Percentiles rank a stretch among this genome's conserved stretches.
phyloP scores from a whole-genome alignment of 2,329 filamentous ascomycete genomes.

The Pseudohalonectria lignicola region DNA sequence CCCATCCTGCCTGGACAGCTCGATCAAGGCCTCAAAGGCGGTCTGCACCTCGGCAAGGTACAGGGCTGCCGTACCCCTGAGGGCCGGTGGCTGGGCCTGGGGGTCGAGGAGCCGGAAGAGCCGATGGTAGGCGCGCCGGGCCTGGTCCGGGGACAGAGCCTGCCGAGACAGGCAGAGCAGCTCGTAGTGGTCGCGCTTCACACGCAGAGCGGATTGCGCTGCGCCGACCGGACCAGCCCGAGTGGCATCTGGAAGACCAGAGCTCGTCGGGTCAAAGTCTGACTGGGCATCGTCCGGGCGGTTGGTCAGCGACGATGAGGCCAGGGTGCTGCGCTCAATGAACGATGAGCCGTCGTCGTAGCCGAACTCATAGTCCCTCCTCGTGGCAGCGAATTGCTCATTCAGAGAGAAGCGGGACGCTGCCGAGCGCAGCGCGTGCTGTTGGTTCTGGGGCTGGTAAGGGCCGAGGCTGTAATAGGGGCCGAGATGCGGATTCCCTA shows the following conservation, averaged over 20 bases:
- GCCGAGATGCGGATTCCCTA: too few species aligned
- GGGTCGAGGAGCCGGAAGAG: slow-evolving; percentile 31
- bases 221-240: neutral
- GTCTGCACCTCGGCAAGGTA: slow-evolving; percentile 29
- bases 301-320: slow-evolving; percentile 7
- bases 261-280: neutral
- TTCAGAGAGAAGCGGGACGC: slow-evolving; percentile 33
- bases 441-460: neutral
- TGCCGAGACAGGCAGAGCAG: slow-evolving; percentile 29
- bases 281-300: slow-evolving; percentile 6
- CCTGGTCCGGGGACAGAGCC: slow-evolving; percentile 16
- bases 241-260: too few species aligned
- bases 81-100: slow-evolving; percentile 25
- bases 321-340: slow-evolving; percentile 20
- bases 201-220: too few species aligned
- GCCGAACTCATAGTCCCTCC: slow-evolving; percentile 33
- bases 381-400: slow-evolving; percentile 35
- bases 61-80: slow-evolving; percentile 24
- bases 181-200: slow-evolving; percentile 29
- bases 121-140: slow-evolving; percentile 29
- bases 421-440: slow-evolving; percentile 17
- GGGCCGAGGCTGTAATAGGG: neutral
- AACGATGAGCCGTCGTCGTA: slow-evolving; percentile 35
- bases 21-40: slow-evolving; percentile 36
- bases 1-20: slow-evolving; percentile 26